phyloP scores from a whole-genome alignment of 768 basidiomycete species.

The Suillus tomentosus region DNA sequence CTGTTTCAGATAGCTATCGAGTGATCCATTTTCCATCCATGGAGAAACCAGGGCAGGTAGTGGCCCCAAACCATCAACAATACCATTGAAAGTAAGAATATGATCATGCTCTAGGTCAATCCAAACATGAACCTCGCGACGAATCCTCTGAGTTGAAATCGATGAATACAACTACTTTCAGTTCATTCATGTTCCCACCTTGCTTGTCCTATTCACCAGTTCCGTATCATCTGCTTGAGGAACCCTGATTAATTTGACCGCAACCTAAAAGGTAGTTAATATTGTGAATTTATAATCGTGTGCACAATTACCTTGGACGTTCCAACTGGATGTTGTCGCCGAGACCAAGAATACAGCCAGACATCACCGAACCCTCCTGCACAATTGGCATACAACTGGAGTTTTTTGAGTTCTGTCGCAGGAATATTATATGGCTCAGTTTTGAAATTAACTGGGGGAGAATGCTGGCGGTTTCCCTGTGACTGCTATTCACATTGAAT shows the following conservation, averaged over 20 bases:
- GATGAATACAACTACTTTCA: background rate
- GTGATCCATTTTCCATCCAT: constrained; percentile 33
- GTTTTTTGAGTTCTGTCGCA: background rate
- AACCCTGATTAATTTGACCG: constrained; percentile 12
- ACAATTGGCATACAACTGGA: background rate
- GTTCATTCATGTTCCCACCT: constrained; percentile 1
- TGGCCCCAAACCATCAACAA: constrained; percentile 22
- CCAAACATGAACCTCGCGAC: constrained; percentile 13
- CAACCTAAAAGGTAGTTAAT: constrained; percentile 3
- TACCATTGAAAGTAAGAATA: constrained; percentile 22
- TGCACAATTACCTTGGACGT: background rate
- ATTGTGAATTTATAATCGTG: background rate
- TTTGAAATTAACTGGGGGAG: background rate
- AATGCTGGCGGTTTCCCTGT: background rate
- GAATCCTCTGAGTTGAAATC: constrained; percentile 7
- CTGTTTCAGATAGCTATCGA: constrained; percentile 30
- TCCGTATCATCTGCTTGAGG: constrained; percentile 6
- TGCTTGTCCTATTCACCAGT: background rate
- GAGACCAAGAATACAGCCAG: constrained; percentile 12
- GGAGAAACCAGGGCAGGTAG: constrained; percentile 26
- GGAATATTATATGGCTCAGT: background rate
- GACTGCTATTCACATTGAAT: background rate
- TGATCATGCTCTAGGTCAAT: constrained; percentile 16
- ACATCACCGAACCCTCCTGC: constrained; percentile 14
- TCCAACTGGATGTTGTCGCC: background rate